Evolutionary conservation across 2,329 filamentous ascomycete species (phyloP), one percentile per base, ranked within the genome.

Genomic region (Botryosphaeria dothidea): DNA sequence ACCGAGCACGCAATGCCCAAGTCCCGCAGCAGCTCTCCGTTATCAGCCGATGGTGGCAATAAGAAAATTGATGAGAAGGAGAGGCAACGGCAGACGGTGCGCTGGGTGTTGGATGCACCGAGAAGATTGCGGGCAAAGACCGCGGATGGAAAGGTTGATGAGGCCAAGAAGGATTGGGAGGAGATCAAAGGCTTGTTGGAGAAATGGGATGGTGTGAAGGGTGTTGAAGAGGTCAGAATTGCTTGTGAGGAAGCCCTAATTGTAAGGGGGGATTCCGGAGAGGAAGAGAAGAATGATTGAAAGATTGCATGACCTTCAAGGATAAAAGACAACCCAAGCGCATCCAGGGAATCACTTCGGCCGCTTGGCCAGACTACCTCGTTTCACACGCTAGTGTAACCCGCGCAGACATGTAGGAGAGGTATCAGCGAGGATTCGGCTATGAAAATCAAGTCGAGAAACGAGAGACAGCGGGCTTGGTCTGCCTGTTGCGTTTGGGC

Each of bases 81-180:
- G 66, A 77, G 72, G 61, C 76, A 83, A 68, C 84, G 82, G 67
- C 81, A 88, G 70, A 81, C 89, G 6, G 90, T 90, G 4, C 79
- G 79, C 65, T 87, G 88, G 79, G 87, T 88, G 6, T 75, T 92
- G 6, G 84, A 82, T 5, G 84, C 86, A 3, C 89, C 90, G 45
- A 83, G 82, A 36, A 81, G 85, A 69, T 73, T 94, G 67, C 82
- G 84, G 66, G 73, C 72, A 36, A 77, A 93, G 66, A 81, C 90
- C 15, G 79, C 76, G 8, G 83, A 87, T 58, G 90, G 89, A 29
- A 85, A 82, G 68, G 71, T 81, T 36, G 85, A 88, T 21, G 86
- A 89, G 66, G 90, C 90, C 1, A 82, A 81, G 69, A 71, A 72
- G 23, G 81, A 85, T 31, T 85, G 82, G 82, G 72, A 78, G 17